phyloP scores from a whole-genome alignment of 352 stramenopile genomes.

The Globisporangium rhizosaccharum region DNA sequence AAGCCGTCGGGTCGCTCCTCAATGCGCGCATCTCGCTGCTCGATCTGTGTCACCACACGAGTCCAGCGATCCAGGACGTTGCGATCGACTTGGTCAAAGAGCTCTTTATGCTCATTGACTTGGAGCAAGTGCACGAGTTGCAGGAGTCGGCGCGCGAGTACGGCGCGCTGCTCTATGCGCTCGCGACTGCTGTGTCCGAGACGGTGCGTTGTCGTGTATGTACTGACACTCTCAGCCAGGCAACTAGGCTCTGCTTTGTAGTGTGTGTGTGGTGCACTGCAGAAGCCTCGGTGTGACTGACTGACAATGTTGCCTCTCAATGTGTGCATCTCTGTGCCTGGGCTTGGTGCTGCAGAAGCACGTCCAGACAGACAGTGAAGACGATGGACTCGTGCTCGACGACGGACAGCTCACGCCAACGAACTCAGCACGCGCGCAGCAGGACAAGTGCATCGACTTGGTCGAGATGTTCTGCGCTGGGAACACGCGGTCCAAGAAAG shows the following conservation, averaged over 20 bases:
- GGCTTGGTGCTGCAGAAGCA: not conserved
- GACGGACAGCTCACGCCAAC: constrained; percentile 32
- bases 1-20: constrained; percentile 58
- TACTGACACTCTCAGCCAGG: not conserved
- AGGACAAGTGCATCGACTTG: constrained; percentile 57
- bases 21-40: constrained; percentile 65
- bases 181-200: constrained; percentile 41
- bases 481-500: constrained; percentile 72
- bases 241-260: not conserved
- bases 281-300: too few relatives aligned
- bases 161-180: constrained; percentile 64
- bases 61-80: constrained; percentile 36
- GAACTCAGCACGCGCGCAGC: constrained; percentile 21
- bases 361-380: constrained; percentile 2
- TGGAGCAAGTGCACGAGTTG: constrained; percentile 71
- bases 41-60: constrained; percentile 54
- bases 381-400: constrained; percentile 14
- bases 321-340: not conserved
- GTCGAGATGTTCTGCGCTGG: constrained; percentile 81
- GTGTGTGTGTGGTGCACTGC: too few relatives aligned
- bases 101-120: constrained; percentile 63
- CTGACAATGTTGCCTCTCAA: not conserved
- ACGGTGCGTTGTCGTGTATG: constrained; percentile 8
- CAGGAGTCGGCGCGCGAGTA: constrained; percentile 78
- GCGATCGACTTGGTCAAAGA: constrained; percentile 72